Base-by-base conservation (phyloP, 1,284 basidiomycete species). In the Cryptococcus sp. region DNA sequence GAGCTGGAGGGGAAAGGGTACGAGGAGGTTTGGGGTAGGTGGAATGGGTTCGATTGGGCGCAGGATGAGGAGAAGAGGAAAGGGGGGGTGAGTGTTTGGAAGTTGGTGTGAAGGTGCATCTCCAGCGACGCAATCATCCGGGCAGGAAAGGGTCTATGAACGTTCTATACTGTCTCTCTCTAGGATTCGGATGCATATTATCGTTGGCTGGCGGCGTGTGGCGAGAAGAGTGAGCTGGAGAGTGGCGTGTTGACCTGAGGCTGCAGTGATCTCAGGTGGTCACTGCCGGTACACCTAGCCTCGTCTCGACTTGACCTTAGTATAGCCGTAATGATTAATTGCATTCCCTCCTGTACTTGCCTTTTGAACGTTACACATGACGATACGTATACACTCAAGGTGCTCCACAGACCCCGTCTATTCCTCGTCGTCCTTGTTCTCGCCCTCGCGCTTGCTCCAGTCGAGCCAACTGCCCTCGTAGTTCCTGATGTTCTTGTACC, bases 391-490 rank as follows among this genome's bases (percentile, higher is more conserved):
- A 33, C n/a, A 46, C 33, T 46, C 33, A 35, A 24, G 33, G 9
- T 28, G 47, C 38, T 21, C 36, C 4, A 3, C 36, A 43, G 24
- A 28, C 11, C 45, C 23, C 46, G 20, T 53, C 28, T 33, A 33
- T 4, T 33, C 28, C 4, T 68, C 67, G 46, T 74, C 69, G 46
- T 77, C 73, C 20, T 77, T 66, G 49, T 71, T 66, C 59, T 68
- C 61, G 60, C 62, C 53, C 66, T 79, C 73, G 67, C 82, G 85
- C 66, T 85, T 81, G 4, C 84, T 82, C 94, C 94, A 98, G 68
- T 97, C 91, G 60, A 94, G 76, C 89, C 91, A 97, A 16, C 89
- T 92, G 18, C 94, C 94, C 61, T 83, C 83, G 74, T 96, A 98
- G 76, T 97, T 97, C 60, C 86, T 70, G 68, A 93, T 89, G 87